Evolutionary conservation across 1,284 basidiomycete species (phyloP), one percentile per base, ranked within the genome.

Genomic region (Leccinum subspadiceum): DNA sequence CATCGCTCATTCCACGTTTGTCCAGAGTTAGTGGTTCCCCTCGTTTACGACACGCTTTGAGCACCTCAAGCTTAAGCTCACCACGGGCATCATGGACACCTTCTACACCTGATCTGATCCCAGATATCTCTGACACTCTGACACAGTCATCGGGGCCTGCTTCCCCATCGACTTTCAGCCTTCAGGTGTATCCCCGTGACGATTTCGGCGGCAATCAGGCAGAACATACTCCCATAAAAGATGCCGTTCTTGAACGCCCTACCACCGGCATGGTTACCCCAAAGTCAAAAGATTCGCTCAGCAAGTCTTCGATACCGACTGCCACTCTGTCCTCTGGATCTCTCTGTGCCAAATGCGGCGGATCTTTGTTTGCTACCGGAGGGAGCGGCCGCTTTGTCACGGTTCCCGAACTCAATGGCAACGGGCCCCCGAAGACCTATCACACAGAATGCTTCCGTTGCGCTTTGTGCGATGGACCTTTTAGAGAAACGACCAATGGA

Each of bases 391-490:
- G 78, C 60, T 92, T 85, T 71, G 83, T 91, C 29, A 88, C 86
- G 2, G 82, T 90, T 39, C 87, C 88, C 7, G 81, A 81, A 60
- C 81, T 84, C 53, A 75, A 72, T 24, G 69, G 70, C 62, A 78
- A 66, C 70, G 75, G 74, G 29, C 76, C 79, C 44, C 78, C 79
- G 33, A 81, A 81, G 70, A 79, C 80, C 24, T 93, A 89, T 67
- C 90, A 93, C 64, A 79, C 81, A 2, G 79, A 83, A 46, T 93
- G 90, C 68, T 92, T 93, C 73, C 83, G 80, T 59, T 93, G 90
- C 67, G 77, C 74, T 24, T 76, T 88, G 22, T 93, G 90, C 67
- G 76, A 83, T 51, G 79, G 81, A 8, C 68, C 79, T 5, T 90
- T 93, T 66, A 82, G 81, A 62, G 87, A 89, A 67, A 77, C 77